phyloP scores from a whole-genome alignment of 2,329 filamentous ascomycete species.

The Pyrenophora tritici-repentis region DNA sequence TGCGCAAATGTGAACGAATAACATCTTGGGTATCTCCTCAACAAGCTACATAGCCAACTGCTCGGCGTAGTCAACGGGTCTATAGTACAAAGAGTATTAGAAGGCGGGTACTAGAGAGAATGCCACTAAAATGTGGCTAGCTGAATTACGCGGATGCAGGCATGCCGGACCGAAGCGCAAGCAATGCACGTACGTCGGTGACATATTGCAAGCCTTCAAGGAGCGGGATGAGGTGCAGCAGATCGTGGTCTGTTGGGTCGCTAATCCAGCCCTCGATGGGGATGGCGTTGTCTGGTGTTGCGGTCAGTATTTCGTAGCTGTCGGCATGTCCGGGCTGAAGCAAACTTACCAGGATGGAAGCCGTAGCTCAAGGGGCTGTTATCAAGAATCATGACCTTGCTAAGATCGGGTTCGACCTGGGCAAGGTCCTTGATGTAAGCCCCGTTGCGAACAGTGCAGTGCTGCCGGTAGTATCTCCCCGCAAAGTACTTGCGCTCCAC shows the following conservation, averaged over 20 bases:
- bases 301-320: conserved; percentile 17
- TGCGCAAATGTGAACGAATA: conserved; percentile 16
- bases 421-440: conserved; percentile 98
- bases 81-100: conserved; percentile 43
- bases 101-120: conserved; percentile 23
- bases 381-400: conserved; percentile 98
- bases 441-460: conserved; percentile 93
- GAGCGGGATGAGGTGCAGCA: conserved; percentile 89
- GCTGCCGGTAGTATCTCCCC: conserved; percentile 90
- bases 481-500: conserved; percentile 96
- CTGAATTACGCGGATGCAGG: conserved; percentile 39
- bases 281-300: conserved; percentile 84
- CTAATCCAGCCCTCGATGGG: conserved; percentile 99
- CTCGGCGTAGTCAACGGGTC: conserved; percentile 28
- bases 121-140: conserved; percentile 19
- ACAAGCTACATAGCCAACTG: conserved; percentile 33
- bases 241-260: conserved; percentile 94
- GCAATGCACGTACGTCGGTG: conserved; percentile 87
- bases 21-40: conserved; percentile 44
- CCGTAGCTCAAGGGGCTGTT: conserved; percentile 98
- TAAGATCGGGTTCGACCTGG: conserved; percentile 93
- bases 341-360: conserved; percentile 85
- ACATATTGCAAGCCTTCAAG: conserved; percentile 95
- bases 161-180: conserved; percentile 88
- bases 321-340: background rate